A percentile compares a stretch with the other conserved stretches of the same genome.
phyloP scores from a whole-genome alignment of 257 asterid genomes.

The Cynanchum wilfordii region DNA sequence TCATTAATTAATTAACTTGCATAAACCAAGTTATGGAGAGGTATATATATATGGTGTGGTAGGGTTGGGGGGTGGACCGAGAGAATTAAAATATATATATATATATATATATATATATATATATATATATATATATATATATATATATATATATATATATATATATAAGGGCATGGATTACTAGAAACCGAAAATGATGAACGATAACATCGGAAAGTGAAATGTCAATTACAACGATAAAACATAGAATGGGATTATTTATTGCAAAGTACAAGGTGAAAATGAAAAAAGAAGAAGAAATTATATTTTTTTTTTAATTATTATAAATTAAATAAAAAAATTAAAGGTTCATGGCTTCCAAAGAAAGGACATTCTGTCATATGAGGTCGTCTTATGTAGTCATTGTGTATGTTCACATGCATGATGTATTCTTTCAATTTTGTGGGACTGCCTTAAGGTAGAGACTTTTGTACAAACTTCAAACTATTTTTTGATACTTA shows the following conservation, averaged over 20 bases:
- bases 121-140: no score
- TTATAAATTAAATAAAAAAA: background rate
- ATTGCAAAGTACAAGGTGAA: conserved; percentile 10
- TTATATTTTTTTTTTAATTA: background rate
- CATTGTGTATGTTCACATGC: conserved; percentile 17
- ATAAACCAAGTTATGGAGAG: no score
- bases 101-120: no score
- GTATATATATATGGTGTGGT: no score
- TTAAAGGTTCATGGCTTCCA: conserved; percentile 15
- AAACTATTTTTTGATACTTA: conserved; percentile 6
- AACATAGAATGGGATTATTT: background rate
- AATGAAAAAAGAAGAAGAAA: conserved; percentile 13
- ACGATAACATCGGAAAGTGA: conserved; percentile 5
- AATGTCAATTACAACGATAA: conserved; percentile 2
- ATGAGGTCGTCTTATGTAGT: conserved; percentile 15
- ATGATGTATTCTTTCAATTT: conserved; percentile 4
- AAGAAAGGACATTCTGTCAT: conserved; percentile 26
- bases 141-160: no score
- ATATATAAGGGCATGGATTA: background rate
- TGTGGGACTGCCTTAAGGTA: conserved; percentile 13
- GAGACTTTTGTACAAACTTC: conserved; percentile 12
- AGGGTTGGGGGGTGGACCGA: no score
- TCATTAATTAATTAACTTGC: background rate
- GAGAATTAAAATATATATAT: no score
- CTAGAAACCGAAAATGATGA: background rate